Percentiles rank a stretch among this genome's conserved stretches.
phyloP scores from a whole-genome alignment of 257 asterid genomes.

The Mitragyna speciosa region DNA sequence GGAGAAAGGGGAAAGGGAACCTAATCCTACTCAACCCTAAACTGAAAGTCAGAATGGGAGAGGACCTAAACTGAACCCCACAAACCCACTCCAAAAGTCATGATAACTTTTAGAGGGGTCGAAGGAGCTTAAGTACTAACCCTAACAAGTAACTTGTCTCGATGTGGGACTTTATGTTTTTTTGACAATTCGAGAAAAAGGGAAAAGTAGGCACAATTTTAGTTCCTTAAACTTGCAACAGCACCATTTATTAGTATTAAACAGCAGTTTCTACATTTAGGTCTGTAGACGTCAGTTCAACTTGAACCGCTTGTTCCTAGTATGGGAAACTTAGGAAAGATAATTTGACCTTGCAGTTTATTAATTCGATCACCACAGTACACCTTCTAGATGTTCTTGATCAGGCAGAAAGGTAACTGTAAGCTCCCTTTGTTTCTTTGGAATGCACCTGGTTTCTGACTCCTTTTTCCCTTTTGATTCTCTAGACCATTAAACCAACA shows the following conservation, averaged over 20 bases:
- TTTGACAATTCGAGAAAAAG: too few relatives aligned
- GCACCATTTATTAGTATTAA: neutral
- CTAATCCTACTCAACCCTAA: too few relatives aligned
- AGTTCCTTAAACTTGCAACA: neutral
- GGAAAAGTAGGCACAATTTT: neutral
- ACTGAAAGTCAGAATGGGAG: too few relatives aligned
- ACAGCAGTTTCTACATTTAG: neutral
- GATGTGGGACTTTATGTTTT: too few relatives aligned
- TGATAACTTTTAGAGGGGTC: too few relatives aligned
- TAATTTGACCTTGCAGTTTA: neutral
- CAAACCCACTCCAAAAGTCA: too few relatives aligned
- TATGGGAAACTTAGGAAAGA: neutral
- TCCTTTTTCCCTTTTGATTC: too few relatives aligned
- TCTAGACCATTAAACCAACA: too few relatives aligned
- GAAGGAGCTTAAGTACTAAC: too few relatives aligned
- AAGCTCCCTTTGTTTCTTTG: neutral
- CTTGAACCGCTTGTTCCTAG: neutral
- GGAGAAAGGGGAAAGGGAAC: too few relatives aligned
- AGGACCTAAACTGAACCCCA: too few relatives aligned
- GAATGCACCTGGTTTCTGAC: neutral
- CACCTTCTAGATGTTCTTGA: neutral
- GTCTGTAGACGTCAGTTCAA: neutral
- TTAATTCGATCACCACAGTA: neutral
- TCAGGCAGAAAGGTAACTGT: neutral
- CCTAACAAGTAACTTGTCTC: too few relatives aligned